Evolutionary conservation across 176 grass and related monocot genomes (phyloP).

Genomic region (Oryza brachyantha): DNA sequence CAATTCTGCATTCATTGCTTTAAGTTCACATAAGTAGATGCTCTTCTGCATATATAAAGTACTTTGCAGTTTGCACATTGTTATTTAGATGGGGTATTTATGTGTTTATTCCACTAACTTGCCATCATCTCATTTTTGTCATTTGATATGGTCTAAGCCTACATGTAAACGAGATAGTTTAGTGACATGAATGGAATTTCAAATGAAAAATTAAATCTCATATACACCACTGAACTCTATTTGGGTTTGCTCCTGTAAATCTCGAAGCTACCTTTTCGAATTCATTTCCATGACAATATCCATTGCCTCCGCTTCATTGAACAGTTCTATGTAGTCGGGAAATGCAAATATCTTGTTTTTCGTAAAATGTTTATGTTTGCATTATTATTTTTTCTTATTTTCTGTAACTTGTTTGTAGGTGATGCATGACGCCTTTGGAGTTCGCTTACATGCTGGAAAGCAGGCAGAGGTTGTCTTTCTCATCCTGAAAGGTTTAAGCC

Average conservation of each 20-base stretch:
- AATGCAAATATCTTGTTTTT: neutral
- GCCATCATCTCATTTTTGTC: neutral
- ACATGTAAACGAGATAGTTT: neutral
- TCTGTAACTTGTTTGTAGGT: slow-evolving; percentile 50
- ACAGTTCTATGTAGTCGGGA: neutral
- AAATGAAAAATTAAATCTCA: neutral
- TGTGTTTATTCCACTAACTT: neutral
- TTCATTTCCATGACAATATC: neutral
- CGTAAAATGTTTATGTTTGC: neutral
- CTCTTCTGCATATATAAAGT: neutral
- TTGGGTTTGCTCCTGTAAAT: neutral
- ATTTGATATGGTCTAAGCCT: neutral
- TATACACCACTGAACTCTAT: neutral
- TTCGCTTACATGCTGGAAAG: slow-evolving; percentile 91
- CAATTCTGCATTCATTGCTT: slow-evolving; percentile 11
- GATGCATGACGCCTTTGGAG: slow-evolving; percentile 92
- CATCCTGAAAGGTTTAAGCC: slow-evolving; percentile 2
- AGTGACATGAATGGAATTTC: neutral
- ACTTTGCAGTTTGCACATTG: neutral
- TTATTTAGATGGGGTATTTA: neutral
- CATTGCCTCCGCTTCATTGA: neutral
- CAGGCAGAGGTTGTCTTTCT: slow-evolving; percentile 73
- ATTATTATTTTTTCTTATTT: slow-evolving; percentile 28
- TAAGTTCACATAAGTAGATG: neutral
- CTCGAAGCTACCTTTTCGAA: slow-evolving; percentile 1